Percentiles rank a stretch among this genome's conserved stretches.
phyloP scores from a whole-genome alignment of 176 grass and related monocot species.

The Juncus effusus region DNA sequence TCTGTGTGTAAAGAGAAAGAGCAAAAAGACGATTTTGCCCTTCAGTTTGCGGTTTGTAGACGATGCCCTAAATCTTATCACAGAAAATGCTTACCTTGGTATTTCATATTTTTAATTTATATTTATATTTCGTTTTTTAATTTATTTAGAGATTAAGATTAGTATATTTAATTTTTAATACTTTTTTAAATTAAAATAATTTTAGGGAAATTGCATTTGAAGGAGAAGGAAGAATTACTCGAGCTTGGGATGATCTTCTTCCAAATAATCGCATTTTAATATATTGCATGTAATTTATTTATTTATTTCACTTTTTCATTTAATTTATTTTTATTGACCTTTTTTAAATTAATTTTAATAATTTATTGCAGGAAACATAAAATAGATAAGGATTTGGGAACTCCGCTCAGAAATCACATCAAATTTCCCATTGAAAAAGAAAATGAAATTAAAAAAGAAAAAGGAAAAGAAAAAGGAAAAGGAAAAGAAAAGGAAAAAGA shows the following conservation, averaged over 20 bases:
- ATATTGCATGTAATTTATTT: conserved; percentile 25
- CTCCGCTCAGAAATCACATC: conserved; percentile 53
- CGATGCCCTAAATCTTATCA: conserved; percentile 91
- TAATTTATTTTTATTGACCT: neutral
- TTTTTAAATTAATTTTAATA: neutral
- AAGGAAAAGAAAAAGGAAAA: no score
- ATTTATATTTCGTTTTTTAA: neutral
- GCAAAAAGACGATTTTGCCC: conserved; percentile 46
- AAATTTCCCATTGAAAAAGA: conserved; percentile 39
- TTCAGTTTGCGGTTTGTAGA: conserved; percentile 92
- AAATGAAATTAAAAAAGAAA: no score
- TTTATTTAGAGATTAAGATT: conserved; percentile 2
- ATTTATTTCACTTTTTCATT: neutral
- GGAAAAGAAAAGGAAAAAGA: no score
- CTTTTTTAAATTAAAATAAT: conserved; percentile 12
- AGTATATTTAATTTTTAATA: neutral
- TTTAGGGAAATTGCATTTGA: conserved; percentile 24
- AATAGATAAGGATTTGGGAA: conserved; percentile 31
- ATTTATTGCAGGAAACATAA: conserved; percentile 38
- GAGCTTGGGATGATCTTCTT: conserved; percentile 36
- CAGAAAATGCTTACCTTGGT: conserved; percentile 91
- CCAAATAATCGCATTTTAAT: conserved; percentile 23
- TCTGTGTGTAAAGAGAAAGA: conserved; percentile 60
- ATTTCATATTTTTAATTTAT: conserved; percentile 7
- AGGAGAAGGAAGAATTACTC: conserved; percentile 8